These are phyloP conservation scores for Alternaria novae-zelandiae DNA, from an alignment of 2,329 filamentous ascomycete genomes.

Conservation along the genomic window DNA sequence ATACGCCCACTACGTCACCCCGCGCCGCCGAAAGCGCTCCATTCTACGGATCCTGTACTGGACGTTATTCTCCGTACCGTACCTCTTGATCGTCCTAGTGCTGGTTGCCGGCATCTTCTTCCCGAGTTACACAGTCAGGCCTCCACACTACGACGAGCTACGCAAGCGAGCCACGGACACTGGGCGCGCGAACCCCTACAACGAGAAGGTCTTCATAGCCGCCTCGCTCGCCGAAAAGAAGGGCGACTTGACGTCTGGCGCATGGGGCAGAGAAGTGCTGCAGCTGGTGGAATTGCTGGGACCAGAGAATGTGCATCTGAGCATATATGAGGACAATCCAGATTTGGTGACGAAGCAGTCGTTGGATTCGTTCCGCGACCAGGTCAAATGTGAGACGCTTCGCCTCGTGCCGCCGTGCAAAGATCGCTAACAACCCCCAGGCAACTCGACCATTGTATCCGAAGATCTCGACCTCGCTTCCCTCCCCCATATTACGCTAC, in stretches of 20 bases:
- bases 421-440: constrained; percentile 34
- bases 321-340: constrained; percentile 76
- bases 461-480: constrained; percentile 64
- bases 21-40: constrained; percentile 41
- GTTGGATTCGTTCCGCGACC: constrained; percentile 60
- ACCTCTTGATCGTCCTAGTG: constrained; percentile 45
- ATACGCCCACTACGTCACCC: constrained; percentile 43
- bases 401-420: not conserved
- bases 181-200: constrained; percentile 58
- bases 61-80: constrained; percentile 40
- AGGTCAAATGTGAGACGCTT: constrained; percentile 51
- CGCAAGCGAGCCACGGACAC: constrained; percentile 42
- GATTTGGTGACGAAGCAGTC: constrained; percentile 63
- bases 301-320: constrained; percentile 71
- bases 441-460: constrained; percentile 60
- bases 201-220: constrained; percentile 76
- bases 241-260: constrained; percentile 65
- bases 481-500: constrained; percentile 66
- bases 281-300: constrained; percentile 71
- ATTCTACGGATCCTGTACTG: constrained; percentile 41
- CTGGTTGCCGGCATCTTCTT: constrained; percentile 57
- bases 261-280: constrained; percentile 68
- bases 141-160: constrained; percentile 58
- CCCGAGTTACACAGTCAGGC: constrained; percentile 63
- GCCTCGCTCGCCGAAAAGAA: constrained; percentile 71